Conservation (phyloP, 1,284 basidiomycete genomes). For the Pterulicium gracile region DNA sequence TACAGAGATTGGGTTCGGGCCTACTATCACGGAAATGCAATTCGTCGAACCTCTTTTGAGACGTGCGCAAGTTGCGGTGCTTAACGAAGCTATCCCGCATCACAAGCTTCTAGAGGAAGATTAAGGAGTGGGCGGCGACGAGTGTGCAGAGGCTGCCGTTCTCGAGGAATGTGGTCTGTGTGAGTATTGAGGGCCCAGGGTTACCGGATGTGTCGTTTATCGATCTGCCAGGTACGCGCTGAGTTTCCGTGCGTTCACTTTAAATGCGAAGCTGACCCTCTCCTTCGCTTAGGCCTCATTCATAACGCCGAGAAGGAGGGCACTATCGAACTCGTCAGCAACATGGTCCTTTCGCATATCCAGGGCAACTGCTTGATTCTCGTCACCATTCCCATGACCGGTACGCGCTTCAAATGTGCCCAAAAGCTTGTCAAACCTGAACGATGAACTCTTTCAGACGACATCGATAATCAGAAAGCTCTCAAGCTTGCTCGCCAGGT, state of each 20-base stretch:
- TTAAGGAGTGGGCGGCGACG: background rate
- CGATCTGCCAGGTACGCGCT: background rate
- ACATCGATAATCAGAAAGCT: slow-evolving; percentile 7
- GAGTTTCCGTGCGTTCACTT: background rate
- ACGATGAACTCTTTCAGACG: background rate
- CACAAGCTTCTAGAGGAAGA: background rate
- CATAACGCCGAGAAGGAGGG: slow-evolving; percentile 1
- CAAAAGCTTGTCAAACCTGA: background rate
- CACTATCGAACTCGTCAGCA: slow-evolving; percentile 2
- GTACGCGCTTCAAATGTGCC: too few species aligned
- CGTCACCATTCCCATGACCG: slow-evolving; percentile 4
- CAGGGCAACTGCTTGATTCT: slow-evolving; percentile 2
- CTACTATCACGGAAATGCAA: background rate
- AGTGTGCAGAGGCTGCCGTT: background rate
- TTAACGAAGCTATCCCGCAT: background rate
- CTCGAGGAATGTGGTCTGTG: background rate
- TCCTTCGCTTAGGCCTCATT: slow-evolving; percentile 1
- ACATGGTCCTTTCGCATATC: slow-evolving; percentile 3
- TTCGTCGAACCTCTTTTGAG: background rate
- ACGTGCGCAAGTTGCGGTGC: background rate
- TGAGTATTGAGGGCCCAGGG: background rate
- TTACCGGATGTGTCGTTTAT: background rate
- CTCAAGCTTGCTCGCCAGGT: background rate
- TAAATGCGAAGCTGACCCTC: background rate
- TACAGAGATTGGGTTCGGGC: background rate